Evolutionary conservation across 805 yeast genomes (phyloP), one percentile per base, ranked within the genome.

Genomic region (Pichia phayaonensis): DNA sequence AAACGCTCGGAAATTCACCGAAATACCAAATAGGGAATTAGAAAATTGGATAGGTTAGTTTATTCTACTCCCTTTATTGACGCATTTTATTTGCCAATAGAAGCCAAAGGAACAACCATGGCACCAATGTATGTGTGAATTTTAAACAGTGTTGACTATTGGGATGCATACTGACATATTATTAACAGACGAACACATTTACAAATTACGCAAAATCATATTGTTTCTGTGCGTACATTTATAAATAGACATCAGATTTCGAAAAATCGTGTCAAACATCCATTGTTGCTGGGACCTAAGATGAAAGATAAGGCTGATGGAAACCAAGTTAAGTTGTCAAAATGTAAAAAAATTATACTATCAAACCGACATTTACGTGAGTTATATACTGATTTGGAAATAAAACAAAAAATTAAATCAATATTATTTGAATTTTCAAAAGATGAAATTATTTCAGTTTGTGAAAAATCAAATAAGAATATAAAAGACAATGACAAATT

Each of bases 151-250:
- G n/a, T 29, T 29, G n/a, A 10, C 3, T 29, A 13, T 29, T 3
- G 12, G 16, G 4, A 13, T 29, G 18, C 10, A 24, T 43, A 44
- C 45, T 41, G 45, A 46, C 45, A 42, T 20, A 20, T 11, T 27
- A 10, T 18, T 21, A 20, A 15, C n/a, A 59, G 65, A 20, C 60
- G 61, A 7, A 56, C 66, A 26, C 61, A 59, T 50, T 48, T 61
- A n/a, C 46, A 43, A 18, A 36, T 61, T 12, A 50, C 56, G 1
- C 43, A 51, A 15, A 31, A 45, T 1, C 47, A 47, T 44, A 60
- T 53, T 15, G 24, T 64, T 3, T 59, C 67, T 1, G 52, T 62
- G 6, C 50, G 67, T 20, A 60, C 66, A 1, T 65, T 63, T 41
- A 51, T 64, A 13, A 62, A 64, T 40, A 44, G 58, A 16, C 54